Percentiles rank a stretch among this genome's conserved stretches.
phyloP scores from a whole-genome alignment of 2,329 filamentous ascomycete species.

The Huntiella abstrusa region DNA sequence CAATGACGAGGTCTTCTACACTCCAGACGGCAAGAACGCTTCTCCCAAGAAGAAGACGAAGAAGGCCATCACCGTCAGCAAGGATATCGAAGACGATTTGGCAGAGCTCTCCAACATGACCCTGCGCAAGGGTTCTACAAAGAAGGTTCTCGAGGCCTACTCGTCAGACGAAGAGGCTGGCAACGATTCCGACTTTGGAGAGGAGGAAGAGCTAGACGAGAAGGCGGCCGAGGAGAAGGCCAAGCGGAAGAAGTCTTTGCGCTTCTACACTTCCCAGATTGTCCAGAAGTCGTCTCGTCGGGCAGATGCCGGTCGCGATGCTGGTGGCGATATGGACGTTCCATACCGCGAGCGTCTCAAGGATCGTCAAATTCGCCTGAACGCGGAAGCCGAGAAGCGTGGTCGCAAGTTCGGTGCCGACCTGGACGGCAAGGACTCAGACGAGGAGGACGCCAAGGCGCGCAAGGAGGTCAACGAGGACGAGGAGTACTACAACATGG shows the following conservation, averaged over 20 bases:
- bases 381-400: conserved; percentile 71
- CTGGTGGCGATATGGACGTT: conserved; percentile 64
- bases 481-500: conserved; percentile 78
- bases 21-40: conserved; percentile 13
- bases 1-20: conserved; percentile 14
- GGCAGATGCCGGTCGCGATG: conserved; percentile 49
- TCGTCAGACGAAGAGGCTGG: conserved; percentile 25
- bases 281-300: conserved; percentile 85
- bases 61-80: conserved; percentile 29
- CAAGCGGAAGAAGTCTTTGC: conserved; percentile 72
- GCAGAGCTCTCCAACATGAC: conserved; percentile 49
- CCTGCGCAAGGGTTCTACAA: conserved; percentile 28
- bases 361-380: conserved; percentile 71
- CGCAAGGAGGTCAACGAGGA: conserved; percentile 43
- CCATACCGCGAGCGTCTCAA: conserved; percentile 76
- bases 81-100: conserved; percentile 49
- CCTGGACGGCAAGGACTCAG: conserved; percentile 41
- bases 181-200: conserved; percentile 78
- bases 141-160: conserved; percentile 24
- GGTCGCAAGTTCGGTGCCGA: conserved; percentile 49
- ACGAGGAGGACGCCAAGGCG: conserved; percentile 7
- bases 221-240: conserved; percentile 73
- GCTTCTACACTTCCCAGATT: conserved; percentile 97
- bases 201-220: conserved; percentile 63
- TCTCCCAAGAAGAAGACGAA: conserved; percentile 20